These are phyloP conservation scores for Penicillium atrosanguineum DNA, from an alignment of 495 filamentous ascomycete genomes.

Conservation along the genomic window DNA sequence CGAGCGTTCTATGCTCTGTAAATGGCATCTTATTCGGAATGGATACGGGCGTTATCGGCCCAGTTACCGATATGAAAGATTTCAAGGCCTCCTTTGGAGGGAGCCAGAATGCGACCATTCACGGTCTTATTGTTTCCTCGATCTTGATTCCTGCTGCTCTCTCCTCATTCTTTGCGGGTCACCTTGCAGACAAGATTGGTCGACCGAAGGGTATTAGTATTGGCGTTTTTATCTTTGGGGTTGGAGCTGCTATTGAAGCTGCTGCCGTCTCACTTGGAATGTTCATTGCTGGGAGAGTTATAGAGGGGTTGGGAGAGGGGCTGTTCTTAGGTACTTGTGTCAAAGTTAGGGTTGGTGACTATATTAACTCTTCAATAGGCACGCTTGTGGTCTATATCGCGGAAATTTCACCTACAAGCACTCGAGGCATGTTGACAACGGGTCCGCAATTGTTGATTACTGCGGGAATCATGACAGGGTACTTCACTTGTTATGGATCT, in stretches of 20 bases:
- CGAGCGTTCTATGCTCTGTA: conserved; percentile 20
- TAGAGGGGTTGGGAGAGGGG: conserved; percentile 61
- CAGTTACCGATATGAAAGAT: conserved; percentile 57
- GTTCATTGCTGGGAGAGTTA: conserved; percentile 52
- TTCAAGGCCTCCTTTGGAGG: conserved; percentile 52
- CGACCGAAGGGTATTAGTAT: conserved; percentile 51
- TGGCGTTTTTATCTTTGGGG: conserved; percentile 52
- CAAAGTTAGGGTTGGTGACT: too few species aligned
- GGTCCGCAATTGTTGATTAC: conserved; percentile 55
- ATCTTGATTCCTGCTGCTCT: conserved; percentile 62
- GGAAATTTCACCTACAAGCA: conserved; percentile 56
- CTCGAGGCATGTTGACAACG: conserved; percentile 52
- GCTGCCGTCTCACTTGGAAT: conserved; percentile 45
- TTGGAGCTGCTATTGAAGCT: conserved; percentile 53
- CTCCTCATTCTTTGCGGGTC: conserved; percentile 60
- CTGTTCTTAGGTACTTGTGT: conserved; percentile 44
- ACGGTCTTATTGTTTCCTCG: conserved; percentile 61
- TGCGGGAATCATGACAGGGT: conserved; percentile 52
- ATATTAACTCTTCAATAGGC: too few species aligned
- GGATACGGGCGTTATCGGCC: conserved; percentile 64
- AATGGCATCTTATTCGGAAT: conserved; percentile 37
- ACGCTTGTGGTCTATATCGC: conserved; percentile 57
- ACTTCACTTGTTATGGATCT: conserved; percentile 63
- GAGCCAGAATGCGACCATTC: conserved; percentile 50
- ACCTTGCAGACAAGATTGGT: conserved; percentile 58